A percentile compares a stretch with the other conserved stretches of the same genome.
These are phyloP conservation scores for Aphanomyces invadans DNA, from an alignment of 352 stramenopile species.

Conservation along the genomic window DNA sequence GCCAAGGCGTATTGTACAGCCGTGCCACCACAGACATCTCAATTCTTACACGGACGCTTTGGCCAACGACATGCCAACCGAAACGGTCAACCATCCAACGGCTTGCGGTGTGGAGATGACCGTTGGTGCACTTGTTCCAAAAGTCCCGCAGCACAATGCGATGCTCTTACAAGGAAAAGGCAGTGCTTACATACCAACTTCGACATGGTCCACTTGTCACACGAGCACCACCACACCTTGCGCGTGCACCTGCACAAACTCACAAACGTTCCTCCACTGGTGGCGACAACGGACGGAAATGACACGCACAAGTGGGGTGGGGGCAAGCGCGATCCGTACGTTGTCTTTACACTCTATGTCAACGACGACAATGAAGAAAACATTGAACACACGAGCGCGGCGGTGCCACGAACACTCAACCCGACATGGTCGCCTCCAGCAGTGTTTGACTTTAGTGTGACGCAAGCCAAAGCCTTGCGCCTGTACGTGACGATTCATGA, in stretches of 20 bases:
- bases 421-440: neutral
- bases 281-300: neutral
- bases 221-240: neutral
- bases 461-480: neutral
- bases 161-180: too few species aligned
- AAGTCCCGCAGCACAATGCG: too few species aligned
- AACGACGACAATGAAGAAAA: neutral
- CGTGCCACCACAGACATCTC: too few species aligned
- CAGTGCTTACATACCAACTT: too few species aligned
- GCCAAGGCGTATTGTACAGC: too few species aligned
- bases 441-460: neutral
- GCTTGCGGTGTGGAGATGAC: too few species aligned
- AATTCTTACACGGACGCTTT: too few species aligned
- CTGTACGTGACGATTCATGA: neutral
- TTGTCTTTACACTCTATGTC: neutral
- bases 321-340: constrained; percentile 6
- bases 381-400: neutral
- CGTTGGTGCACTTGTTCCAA: too few species aligned
- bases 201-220: too few species aligned
- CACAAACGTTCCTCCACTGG: neutral
- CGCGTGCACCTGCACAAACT: neutral
- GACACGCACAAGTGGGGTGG: neutral
- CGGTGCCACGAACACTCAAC: constrained; percentile 2
- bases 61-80: too few species aligned
- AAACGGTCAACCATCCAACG: too few species aligned